phyloP scores from a whole-genome alignment of 495 filamentous ascomycete genomes.

The Symbiotaphrina buchneri region DNA sequence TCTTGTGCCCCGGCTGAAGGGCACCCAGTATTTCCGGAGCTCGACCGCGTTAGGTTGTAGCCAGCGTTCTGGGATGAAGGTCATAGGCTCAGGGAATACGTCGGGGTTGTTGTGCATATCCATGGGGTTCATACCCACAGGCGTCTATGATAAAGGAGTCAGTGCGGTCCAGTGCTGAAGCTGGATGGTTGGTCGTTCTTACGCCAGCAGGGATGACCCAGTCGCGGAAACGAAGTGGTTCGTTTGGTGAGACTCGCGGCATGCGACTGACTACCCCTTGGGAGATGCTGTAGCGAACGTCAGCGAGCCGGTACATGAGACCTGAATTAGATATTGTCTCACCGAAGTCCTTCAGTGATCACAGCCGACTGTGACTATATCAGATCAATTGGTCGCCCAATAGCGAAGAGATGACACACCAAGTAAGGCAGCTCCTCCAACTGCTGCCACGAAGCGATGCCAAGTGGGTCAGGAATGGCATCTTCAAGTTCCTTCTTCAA shows the following conservation, averaged over 20 bases:
- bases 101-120: slow-evolving; percentile 1
- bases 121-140: neutral
- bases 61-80: slow-evolving; percentile 7
- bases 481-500: slow-evolving; percentile 12
- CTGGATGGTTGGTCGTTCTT: neutral
- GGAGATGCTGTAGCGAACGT: neutral
- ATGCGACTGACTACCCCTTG: neutral
- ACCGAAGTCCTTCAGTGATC: slow-evolving; percentile 5
- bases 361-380: neutral
- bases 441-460: slow-evolving; percentile 10
- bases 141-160: neutral
- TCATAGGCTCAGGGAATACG: slow-evolving; percentile 5
- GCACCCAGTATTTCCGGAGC: slow-evolving; percentile 2
- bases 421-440: slow-evolving; percentile 16
- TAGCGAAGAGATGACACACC: slow-evolving; percentile 5
- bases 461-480: slow-evolving; percentile 6
- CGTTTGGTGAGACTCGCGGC: neutral
- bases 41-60: neutral
- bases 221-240: slow-evolving; percentile 1
- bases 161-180: neutral
- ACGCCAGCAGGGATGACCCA: slow-evolving; percentile 4
- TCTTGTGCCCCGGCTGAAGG: slow-evolving; percentile 4
- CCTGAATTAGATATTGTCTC: too few relatives aligned
- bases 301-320: too few relatives aligned
- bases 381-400: neutral